Percentiles rank a stretch among this genome's conserved stretches.
These are phyloP conservation scores for Solanum arcanum DNA, from an alignment of 257 asterid genomes.

Conservation along the genomic window DNA sequence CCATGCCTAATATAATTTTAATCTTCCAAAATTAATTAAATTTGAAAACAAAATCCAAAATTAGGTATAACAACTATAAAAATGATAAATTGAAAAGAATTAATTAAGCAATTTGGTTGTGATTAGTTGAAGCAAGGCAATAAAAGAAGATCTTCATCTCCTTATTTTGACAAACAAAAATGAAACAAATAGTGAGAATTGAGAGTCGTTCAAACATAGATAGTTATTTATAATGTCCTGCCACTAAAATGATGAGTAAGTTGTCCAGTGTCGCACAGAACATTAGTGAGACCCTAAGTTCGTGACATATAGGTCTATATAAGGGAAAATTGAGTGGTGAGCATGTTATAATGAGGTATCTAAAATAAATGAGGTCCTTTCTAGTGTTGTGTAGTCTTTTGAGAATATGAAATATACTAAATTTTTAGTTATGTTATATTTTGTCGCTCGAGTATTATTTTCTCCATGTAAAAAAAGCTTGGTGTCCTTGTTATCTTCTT, in stretches of 20 bases:
- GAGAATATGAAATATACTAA: not conserved
- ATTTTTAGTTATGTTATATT: not conserved
- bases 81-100: no score
- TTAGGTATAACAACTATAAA: no score
- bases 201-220: not conserved
- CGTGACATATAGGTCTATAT: no score
- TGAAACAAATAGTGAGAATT: not conserved
- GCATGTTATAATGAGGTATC: no score
- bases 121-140: not conserved
- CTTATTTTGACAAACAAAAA: not conserved
- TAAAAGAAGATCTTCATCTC: not conserved
- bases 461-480: not conserved
- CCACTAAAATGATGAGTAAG: no score
- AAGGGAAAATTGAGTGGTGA: no score
- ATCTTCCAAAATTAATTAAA: not conserved
- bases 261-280: no score
- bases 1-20: conserved; percentile 52
- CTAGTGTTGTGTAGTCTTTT: not conserved
- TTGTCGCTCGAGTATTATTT: not conserved
- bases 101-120: no score
- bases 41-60: not conserved
- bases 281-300: no score
- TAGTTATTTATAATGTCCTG: not conserved
- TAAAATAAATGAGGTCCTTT: no score
- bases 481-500: not conserved